Evolutionary conservation across 2,329 filamentous ascomycete genomes (phyloP), one percentile per base, ranked within the genome.

Genomic region (Xylariaceae sp.): DNA sequence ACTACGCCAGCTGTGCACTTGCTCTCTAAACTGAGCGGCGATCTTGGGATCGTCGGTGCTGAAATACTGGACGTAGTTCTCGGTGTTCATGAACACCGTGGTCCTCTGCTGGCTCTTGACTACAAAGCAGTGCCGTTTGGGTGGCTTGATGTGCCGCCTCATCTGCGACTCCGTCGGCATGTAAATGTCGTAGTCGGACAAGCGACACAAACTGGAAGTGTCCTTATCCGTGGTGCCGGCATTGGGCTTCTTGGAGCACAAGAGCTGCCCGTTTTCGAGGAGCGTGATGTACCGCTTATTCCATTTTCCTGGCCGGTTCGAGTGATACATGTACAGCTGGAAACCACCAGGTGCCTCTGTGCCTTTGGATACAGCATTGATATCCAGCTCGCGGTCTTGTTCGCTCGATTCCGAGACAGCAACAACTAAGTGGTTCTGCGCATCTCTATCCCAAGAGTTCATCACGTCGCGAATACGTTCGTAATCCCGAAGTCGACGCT

Each of bases 151-250:
- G 49, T 79, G 76, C 55, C 84, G 86, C 29, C 79, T 73, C 48
- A 81, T 66, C 51, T 88, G 81, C 34, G 79, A 76, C 38, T 79
- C 73, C 4, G 81, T 88, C 2, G 88, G 85, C 1, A 74, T 79
- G 65, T 96, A 96, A 37, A 96, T 85, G 58, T 97, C 91, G 62
- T 91, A 96, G 64, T 96, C 90, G 2, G 87, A 89, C 36, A 97
- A 64, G 64, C 95, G 89, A 61, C 88, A 95, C 26, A 95, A 71
- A 47, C 78, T 84, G 11, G 73, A 66, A 24, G 75, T 69, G 39
- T 90, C 85, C 61, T 89, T 87, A 36, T 83, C 79, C 1, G 69
- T 66, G 3, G 71, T 60, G 43, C 72, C 75, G 11, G 80, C 72
- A n/a, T 75, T 69, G 1, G 69, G 58, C 52, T 86, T 89, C 65